Base-by-base conservation (phyloP, 2,329 filamentous ascomycete genomes). In the Grosmannia serpens region DNA sequence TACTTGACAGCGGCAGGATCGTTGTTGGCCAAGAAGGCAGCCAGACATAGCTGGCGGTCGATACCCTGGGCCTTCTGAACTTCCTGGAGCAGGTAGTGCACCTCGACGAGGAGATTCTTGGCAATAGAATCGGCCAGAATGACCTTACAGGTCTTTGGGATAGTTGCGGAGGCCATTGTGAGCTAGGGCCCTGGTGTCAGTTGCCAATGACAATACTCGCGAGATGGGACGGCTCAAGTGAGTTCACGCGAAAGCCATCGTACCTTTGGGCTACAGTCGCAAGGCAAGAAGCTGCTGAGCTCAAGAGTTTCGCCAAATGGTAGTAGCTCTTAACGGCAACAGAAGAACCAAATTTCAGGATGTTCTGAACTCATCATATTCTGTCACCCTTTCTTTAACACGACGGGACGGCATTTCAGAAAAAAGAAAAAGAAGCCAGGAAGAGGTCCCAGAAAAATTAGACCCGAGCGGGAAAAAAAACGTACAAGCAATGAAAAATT, bases 1-100 rank as follows among this genome's bases (percentile, higher is more conserved):
- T 99, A 97, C 77, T 95, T 90, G 66, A 88, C 79, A 35, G 92
- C 92, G 46, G 91, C 89, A 33, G 91, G 90, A 73, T 99, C 94
- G 64, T 82, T 82, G 73, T 96, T 97, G 65, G 92, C 91, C 59
- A 99, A 79, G 73, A 96, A 96, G 60, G 92, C 94, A 51, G 92
- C 88, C 57, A 99, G 81, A 62, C 88, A 85, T 38, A 94, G 91
- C 69, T 85, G 53, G 8, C 61, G 76, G 49, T 69, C 66, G 60
- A 73, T 72, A 61, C 70, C 70, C 38, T 71, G 76, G 64, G 81
- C 83, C 58, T 58, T 24, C 67, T 86, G 79, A 53, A 95, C 77
- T 63, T 84, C 86, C 67, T 82, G 81, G 61, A 96, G 77, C 8
- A 87, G 88, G 60, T 88, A 82, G 64, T 84, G 79, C 61, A 95